Evolutionary conservation across 2,329 filamentous ascomycete genomes (phyloP), one percentile per base, ranked within the genome.

Genomic region (Sporothrix brunneoviolacea): DNA sequence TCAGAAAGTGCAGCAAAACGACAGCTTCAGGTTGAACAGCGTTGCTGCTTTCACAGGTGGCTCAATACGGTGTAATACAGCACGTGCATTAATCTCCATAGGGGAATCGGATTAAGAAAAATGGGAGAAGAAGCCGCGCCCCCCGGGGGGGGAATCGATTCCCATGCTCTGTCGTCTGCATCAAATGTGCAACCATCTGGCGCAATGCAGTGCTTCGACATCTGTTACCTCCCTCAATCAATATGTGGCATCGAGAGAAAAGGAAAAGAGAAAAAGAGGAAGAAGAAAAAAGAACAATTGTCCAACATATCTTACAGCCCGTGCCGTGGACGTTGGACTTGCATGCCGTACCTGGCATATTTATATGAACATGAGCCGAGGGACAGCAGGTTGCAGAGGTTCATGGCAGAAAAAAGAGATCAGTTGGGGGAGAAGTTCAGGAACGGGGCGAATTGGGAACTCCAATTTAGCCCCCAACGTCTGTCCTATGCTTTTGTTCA

Each of bases 311-410:
- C 24, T 28, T 28, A 28, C 24, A 10, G 6, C 24, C 6, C 24
- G 24, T 6, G 24, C 24, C 6, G 6, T 10, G 24, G 43, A 9
- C 19, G n/a, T 28, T 21, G 43, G 22, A 21, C 43, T 37, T 46
- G 33, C 43, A 46, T 46, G 33, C 24, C 18, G 44, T 39, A 39
- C 36, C 44, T 48, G 35, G 36, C 36, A 48, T 33, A 6, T 19
- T 12, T 15, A 15, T 32, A 39, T 35, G 36, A 39, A 8, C 24
- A 16, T 35, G 15, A 35, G 21, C 35, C 18, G 28, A 7, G 32
- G 21, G 42, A n/a, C 19, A 27, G 16, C 40, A 15, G 28, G 12
- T 18, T 28, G 24, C 24, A 28, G 24, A 28, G 24, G 6, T 28
- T 28, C 24, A 28, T 10, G 10, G 24, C 24, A 35, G 18, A 35